A percentile compares a stretch with the other conserved stretches of the same genome.
phyloP scores from a whole-genome alignment of 2,329 filamentous ascomycete genomes.

The Aspergillus thermomutatus region DNA sequence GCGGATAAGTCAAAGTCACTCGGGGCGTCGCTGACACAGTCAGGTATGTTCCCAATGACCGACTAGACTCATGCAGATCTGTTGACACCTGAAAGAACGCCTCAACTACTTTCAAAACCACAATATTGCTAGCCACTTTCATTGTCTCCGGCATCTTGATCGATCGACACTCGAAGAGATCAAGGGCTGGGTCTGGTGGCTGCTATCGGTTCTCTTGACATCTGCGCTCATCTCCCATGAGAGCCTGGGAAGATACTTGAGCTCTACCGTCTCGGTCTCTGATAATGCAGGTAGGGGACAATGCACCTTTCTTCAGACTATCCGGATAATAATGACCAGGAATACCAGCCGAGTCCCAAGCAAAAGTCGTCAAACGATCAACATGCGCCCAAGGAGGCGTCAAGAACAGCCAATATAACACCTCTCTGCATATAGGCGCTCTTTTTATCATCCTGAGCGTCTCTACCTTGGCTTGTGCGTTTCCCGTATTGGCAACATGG shows the following conservation, averaged over 20 bases:
- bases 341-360: not conserved
- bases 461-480: slow-evolving; percentile 57
- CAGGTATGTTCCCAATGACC: slow-evolving; percentile 17
- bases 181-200: slow-evolving; percentile 23
- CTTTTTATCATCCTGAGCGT: slow-evolving; percentile 60
- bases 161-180: slow-evolving; percentile 11
- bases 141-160: not conserved
- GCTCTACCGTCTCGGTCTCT: not conserved
- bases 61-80: not conserved
- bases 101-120: slow-evolving; percentile 12
- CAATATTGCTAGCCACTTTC: not conserved
- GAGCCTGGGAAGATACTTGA: slow-evolving; percentile 11
- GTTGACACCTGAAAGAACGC: slow-evolving; percentile 17
- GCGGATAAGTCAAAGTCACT: not conserved
- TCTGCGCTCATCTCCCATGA: slow-evolving; percentile 22
- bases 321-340: not conserved
- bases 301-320: not conserved
- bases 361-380: slow-evolving; percentile 15
- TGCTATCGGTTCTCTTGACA: slow-evolving; percentile 24
- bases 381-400: slow-evolving; percentile 26
- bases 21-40: slow-evolving; percentile 28
- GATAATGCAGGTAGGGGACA: not conserved
- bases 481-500: slow-evolving; percentile 63
- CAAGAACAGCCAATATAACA: slow-evolving; percentile 52
- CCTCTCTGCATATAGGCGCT: slow-evolving; percentile 61